A percentile compares a stretch with the other conserved stretches of the same genome.
Evolutionary conservation across 345 rosid species (phyloP).

Genomic region (Crucihimalaya himalaica): DNA sequence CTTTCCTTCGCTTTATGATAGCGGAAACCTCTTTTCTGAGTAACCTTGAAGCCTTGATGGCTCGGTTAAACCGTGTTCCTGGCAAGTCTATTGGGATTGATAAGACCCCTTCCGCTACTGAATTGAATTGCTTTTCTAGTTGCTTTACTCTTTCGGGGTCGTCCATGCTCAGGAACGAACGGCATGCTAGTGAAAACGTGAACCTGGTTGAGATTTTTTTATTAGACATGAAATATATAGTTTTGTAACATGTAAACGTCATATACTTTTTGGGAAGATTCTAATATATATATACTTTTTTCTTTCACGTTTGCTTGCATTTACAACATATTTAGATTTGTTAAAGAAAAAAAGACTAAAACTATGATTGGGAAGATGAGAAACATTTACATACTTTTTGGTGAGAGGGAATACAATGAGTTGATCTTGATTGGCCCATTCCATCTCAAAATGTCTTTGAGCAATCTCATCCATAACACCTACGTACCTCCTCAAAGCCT

Average conservation of each 20-base stretch:
- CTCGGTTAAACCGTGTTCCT: conserved; percentile 37
- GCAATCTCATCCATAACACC: conserved; percentile 43
- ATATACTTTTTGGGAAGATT: too few relatives aligned
- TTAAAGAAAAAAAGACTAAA: too few relatives aligned
- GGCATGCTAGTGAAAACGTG: conserved; percentile 47
- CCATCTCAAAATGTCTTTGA: conserved; percentile 30
- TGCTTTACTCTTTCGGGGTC: conserved; percentile 19
- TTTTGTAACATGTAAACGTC: neutral
- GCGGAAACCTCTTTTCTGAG: conserved; percentile 30
- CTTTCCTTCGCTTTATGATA: conserved; percentile 29
- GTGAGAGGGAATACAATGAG: conserved; percentile 42
- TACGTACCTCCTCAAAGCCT: conserved; percentile 41
- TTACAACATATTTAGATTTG: neutral
- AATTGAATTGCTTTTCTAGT: conserved; percentile 28
- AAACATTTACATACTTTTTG: conserved; percentile 23
- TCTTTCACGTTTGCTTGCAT: neutral
- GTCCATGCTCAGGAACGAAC: conserved; percentile 44
- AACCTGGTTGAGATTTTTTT: conserved; percentile 2
- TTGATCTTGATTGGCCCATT: conserved; percentile 41
- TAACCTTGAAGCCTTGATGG: conserved; percentile 31
- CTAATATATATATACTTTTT: too few relatives aligned
- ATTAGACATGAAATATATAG: neutral
- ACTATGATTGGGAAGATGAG: too few relatives aligned
- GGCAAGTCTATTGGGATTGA: conserved; percentile 41
- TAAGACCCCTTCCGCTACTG: conserved; percentile 21